Conservation (phyloP, 2,329 filamentous ascomycete genomes). For the Eutypa lata region DNA sequence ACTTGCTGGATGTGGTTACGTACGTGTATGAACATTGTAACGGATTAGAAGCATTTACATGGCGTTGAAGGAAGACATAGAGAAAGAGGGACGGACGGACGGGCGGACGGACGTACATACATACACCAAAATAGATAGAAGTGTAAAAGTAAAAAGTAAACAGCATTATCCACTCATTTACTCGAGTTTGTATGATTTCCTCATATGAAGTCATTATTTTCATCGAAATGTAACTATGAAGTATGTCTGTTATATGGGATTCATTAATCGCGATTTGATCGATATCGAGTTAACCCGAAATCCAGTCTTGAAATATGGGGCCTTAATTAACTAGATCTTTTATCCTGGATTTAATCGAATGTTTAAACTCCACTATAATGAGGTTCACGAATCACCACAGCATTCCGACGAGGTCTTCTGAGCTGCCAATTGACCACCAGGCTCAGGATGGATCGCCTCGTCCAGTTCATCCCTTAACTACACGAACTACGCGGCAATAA, state of each 20-base stretch:
- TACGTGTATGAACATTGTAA: constrained; percentile 18
- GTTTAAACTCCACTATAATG: background rate
- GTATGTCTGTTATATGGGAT: too few species aligned
- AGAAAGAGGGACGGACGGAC: background rate
- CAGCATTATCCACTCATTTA: too few species aligned
- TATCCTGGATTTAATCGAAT: background rate
- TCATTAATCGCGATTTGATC: too few species aligned
- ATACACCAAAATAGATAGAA: too few species aligned
- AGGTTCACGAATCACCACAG: background rate
- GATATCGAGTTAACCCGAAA: too few species aligned
- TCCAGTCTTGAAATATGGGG: too few species aligned
- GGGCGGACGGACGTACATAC: too few species aligned
- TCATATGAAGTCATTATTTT: too few species aligned
- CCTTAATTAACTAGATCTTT: too few species aligned
- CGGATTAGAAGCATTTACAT: constrained; percentile 23
- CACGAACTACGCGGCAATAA: constrained; percentile 13
- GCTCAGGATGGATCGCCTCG: constrained; percentile 6
- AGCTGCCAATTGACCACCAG: constrained; percentile 1
- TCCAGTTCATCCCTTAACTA: constrained; percentile 2
- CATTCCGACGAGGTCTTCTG: background rate
- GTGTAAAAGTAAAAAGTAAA: too few species aligned
- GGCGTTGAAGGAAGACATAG: constrained; percentile 23
- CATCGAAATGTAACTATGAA: too few species aligned
- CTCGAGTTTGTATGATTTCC: too few species aligned
- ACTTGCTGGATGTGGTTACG: background rate